phyloP scores from a whole-genome alignment of 306 rosid species.

The Boehmeria nivea region DNA sequence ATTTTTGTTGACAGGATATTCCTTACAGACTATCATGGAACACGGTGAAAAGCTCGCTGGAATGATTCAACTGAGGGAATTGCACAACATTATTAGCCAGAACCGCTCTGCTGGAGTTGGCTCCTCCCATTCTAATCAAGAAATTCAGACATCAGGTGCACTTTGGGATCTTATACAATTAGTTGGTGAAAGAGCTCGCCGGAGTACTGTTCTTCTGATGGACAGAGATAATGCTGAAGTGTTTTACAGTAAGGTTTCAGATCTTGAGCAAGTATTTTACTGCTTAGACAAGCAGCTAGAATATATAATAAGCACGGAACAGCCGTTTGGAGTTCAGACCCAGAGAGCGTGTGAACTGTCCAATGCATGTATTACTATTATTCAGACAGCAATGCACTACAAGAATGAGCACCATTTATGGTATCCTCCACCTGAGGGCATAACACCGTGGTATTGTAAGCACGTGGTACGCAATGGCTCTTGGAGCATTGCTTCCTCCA shows the following conservation, averaged over 20 bases:
- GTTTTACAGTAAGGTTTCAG: slow-evolving; percentile 92
- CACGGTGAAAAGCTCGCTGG: slow-evolving; percentile 96
- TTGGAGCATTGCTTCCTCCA: slow-evolving; percentile 66
- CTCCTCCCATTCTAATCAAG: slow-evolving; percentile 41
- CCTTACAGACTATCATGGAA: slow-evolving; percentile 80
- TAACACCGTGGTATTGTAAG: slow-evolving; percentile 92
- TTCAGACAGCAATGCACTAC: slow-evolving; percentile 60
- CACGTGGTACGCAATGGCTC: slow-evolving; percentile 71
- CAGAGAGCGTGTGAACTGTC: slow-evolving; percentile 93
- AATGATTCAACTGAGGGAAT: slow-evolving; percentile 85
- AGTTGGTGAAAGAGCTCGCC: slow-evolving; percentile 88
- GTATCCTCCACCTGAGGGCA: slow-evolving; percentile 95
- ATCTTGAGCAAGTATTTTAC: slow-evolving; percentile 74
- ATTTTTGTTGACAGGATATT: slow-evolving; percentile 49
- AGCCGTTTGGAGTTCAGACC: slow-evolving; percentile 53
- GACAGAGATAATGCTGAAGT: slow-evolving; percentile 98
- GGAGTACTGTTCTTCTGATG: slow-evolving; percentile 89
- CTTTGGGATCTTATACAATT: slow-evolving; percentile 94
- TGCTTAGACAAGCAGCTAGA: slow-evolving; percentile 80
- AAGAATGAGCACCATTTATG: slow-evolving; percentile 71
- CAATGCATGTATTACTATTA: slow-evolving; percentile 67
- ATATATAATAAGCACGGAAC: slow-evolving; percentile 60
- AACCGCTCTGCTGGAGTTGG: slow-evolving; percentile 51
- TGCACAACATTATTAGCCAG: slow-evolving; percentile 71
- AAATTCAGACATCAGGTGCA: slow-evolving; percentile 72